Evolutionary conservation across 352 stramenopile species (phyloP), one percentile per base, ranked within the genome.

Genomic region (Phytophthora sp.): DNA sequence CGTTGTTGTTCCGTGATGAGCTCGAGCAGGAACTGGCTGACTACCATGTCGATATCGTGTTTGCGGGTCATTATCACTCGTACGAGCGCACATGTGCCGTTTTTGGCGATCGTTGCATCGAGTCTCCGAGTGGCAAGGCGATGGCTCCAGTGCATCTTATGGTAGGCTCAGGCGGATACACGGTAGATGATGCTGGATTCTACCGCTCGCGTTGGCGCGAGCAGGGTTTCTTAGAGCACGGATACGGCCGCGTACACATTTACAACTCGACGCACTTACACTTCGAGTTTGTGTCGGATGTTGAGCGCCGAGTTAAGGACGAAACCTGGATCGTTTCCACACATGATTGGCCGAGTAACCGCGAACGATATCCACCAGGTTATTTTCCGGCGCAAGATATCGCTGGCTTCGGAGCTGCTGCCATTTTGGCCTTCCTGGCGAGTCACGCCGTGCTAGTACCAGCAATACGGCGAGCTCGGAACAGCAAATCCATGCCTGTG

Each of bases 21-120:
- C 55, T 88, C 5, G 78, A 89, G 41, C 65, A 74, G 18, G 55
- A 86, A 38, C 51, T 87, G n/a, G 62, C 62, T 2, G 61, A 78
- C 39, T 81, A 86, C 23, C 68, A 73, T 32, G 76, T 90, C 11
- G 79, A 90, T 51, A 54, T 84, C 10, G 79, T 90, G 15, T 88
- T 87, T 34, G 54, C 76, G 9, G 78, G 78, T 39, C 81, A 90
- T 54, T 77, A 82, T 21, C 81, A 88, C 52, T 77, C 74, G 43
- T 90, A 90, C 51, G 81, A 88, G 42, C 78, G 78, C 43, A 88
- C 78, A 11, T 87, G 74, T 21, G 62, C 78, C 5, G 79, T 90
- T 24, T 85, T 83, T 54, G 67, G 79, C 18, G 65, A 79, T 39
- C 61, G 62, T n/a, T 84, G 76, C 34, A 67, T 67, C 23, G 62